Percentiles rank a stretch among this genome's conserved stretches.
Evolutionary conservation across 2,329 filamentous ascomycete species (phyloP).

Genomic region (Daldinia sp.): DNA sequence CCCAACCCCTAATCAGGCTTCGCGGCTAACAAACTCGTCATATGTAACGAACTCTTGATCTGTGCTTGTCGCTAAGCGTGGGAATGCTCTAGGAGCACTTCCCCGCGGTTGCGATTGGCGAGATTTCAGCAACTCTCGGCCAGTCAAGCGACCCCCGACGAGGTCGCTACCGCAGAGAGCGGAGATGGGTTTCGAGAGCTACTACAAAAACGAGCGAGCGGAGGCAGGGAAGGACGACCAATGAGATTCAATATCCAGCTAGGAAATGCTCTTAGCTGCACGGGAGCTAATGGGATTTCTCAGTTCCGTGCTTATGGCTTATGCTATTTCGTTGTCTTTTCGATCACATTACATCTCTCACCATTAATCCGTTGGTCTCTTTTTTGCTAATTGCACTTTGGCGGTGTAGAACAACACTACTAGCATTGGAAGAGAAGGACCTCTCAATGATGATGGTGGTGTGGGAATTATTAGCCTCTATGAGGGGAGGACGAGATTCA

Average conservation of each 20-base stretch:
- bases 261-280: constrained; percentile 37
- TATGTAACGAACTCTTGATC: constrained; percentile 53
- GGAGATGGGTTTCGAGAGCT: constrained; percentile 45
- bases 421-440: constrained; percentile 15
- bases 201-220: constrained; percentile 43
- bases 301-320: constrained; percentile 43
- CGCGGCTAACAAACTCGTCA: constrained; percentile 46
- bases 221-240: constrained; percentile 45
- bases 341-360: constrained; percentile 36
- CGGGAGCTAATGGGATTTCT: constrained; percentile 48
- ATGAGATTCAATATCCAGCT: constrained; percentile 40
- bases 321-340: constrained; percentile 38
- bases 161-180: constrained; percentile 41
- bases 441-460: constrained; percentile 38
- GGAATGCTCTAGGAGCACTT: constrained; percentile 42
- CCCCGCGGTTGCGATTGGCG: constrained; percentile 51
- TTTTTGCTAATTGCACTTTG: constrained; percentile 27
- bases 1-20: constrained; percentile 33
- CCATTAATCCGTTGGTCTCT: constrained; percentile 22
- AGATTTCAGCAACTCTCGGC: constrained; percentile 45
- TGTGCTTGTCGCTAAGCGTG: constrained; percentile 50
- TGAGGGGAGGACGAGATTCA: constrained; percentile 39
- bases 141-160: constrained; percentile 48
- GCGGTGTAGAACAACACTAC: constrained; percentile 39
- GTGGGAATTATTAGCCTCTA: constrained; percentile 39